Evolutionary conservation across 352 stramenopile genomes (phyloP).

Genomic region (Pythium aphanidermatum): DNA sequence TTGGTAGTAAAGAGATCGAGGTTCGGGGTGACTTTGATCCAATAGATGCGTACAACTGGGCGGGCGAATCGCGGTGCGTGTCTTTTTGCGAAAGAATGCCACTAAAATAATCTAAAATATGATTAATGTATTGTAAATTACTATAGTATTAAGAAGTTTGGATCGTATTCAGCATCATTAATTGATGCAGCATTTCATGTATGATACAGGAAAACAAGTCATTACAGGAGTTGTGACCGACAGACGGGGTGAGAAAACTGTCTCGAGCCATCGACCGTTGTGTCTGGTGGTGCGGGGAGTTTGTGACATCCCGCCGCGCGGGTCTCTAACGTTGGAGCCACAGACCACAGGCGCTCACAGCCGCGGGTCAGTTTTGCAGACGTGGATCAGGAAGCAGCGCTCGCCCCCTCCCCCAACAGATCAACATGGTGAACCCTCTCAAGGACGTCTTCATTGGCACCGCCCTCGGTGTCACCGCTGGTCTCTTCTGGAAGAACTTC

Average conservation of each 20-base stretch:
- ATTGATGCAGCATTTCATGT: background rate
- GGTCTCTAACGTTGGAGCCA: constrained; percentile 18
- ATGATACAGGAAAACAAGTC: background rate
- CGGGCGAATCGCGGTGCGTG: too few species aligned
- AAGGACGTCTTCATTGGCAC: constrained; percentile 81
- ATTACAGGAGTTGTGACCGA: background rate
- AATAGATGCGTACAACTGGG: too few species aligned
- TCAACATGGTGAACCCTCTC: constrained; percentile 68
- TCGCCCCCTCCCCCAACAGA: background rate
- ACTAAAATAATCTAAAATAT: background rate
- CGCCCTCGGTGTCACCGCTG: constrained; percentile 45
- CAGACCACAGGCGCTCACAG: constrained; percentile 10
- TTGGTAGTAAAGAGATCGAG: constrained; percentile 12
- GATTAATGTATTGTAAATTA: background rate
- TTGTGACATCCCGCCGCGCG: constrained; percentile 17
- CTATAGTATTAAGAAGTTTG: background rate
- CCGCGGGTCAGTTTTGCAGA: constrained; percentile 17
- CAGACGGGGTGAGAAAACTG: constrained; percentile 2
- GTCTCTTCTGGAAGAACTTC: constrained; percentile 55
- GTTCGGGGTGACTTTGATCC: too few species aligned
- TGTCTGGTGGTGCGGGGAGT: constrained; percentile 14
- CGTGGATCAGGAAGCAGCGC: constrained; percentile 13
- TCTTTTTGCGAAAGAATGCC: constrained; percentile 14
- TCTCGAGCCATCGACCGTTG: background rate
- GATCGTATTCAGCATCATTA: background rate